Evolutionary conservation across 2,329 filamentous ascomycete genomes (phyloP).

Genomic region (Cladophialophora bantiana): DNA sequence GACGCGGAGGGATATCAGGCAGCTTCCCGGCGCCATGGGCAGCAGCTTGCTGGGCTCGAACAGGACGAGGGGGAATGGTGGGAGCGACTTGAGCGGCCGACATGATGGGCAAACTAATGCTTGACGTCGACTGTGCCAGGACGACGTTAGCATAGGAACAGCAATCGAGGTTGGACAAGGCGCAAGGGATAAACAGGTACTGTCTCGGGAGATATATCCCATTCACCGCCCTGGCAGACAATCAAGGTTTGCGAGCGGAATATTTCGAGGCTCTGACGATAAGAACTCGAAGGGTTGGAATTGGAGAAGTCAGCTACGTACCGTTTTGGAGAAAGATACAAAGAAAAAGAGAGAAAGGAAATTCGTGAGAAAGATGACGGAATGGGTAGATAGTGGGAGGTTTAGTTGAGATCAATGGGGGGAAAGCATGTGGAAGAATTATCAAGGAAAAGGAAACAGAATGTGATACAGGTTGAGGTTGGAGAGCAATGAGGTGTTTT

Average conservation of each 20-base stretch:
- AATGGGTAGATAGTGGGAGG: slow-evolving; percentile 5
- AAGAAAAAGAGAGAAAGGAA: slow-evolving; percentile 17
- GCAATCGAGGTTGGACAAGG: slow-evolving; percentile 14
- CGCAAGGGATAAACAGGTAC: slow-evolving; percentile 1
- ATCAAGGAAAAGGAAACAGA: slow-evolving; percentile 9
- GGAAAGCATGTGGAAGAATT: slow-evolving; percentile 8
- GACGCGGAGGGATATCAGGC: slow-evolving; percentile 81
- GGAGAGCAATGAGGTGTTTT: slow-evolving; percentile 7
- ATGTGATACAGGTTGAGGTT: slow-evolving; percentile 1
- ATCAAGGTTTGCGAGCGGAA: slow-evolving; percentile 12
- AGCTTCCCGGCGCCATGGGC: slow-evolving; percentile 56
- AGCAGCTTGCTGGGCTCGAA: slow-evolving; percentile 59
- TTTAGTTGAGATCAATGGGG: slow-evolving; percentile 6
- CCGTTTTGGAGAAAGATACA: slow-evolving; percentile 28
- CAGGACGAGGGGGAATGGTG: slow-evolving; percentile 68
- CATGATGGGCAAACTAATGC: slow-evolving; percentile 46
- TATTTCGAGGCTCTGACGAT: slow-evolving; percentile 14
- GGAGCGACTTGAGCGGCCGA: slow-evolving; percentile 57
- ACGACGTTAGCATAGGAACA: slow-evolving; percentile 17
- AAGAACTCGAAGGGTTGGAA: slow-evolving; percentile 12
- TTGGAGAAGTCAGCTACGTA: slow-evolving; percentile 31
- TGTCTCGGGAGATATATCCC: background rate
- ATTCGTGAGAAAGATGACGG: slow-evolving; percentile 9
- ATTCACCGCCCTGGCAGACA: slow-evolving; percentile 20
- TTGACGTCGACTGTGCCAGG: slow-evolving; percentile 32